Evolutionary conservation across 2,329 filamentous ascomycete species (phyloP), one percentile per base, ranked within the genome.

Genomic region (Claviceps sp.): DNA sequence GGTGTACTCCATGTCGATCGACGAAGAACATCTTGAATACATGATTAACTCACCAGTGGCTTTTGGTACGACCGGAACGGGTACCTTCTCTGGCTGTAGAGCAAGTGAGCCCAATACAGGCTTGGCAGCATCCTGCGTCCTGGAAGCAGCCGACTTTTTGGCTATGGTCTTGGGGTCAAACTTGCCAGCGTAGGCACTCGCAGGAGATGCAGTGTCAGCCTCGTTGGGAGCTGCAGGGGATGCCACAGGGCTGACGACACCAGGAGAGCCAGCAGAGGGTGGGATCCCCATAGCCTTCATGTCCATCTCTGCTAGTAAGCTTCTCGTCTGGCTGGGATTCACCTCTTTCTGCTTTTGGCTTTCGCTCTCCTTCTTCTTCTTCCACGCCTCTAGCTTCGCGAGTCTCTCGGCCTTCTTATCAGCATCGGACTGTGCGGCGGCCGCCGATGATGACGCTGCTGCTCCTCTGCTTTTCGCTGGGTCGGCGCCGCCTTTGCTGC

Each of bases 321-420:
- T 85, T 59, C 80, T 75, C 41, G 83, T 78, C 57, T 81, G 82
- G 53, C 78, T 79, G 42, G 79, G 73, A 50, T 80, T 81, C 45
- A 82, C 76, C 60, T 85, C 79, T 61, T 81, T 82, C 63, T 86
- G 80, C 64, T 87, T 87, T 56, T 78, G 78, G 60, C 84, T 84
- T 59, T 84, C 84, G 63, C 82, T 81, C 57, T 88, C 86, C 64
- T 88, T 84, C 69, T 90, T 91, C 68, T 88, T 86, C 70, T 95
- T 95, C 90, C 89, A 95, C 53, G 87, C 86, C 65, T 91, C 87
- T 30, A 95, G 70, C 64, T 88, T 90, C 30, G 87, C 87, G 44
- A 89, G 74, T 56, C 86, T 76, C 66, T 91, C 86, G 48, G 84
- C 85, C 65, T 90, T 88, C 52, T 68, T 88, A 48, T 88, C 82